These are phyloP conservation scores for Populus hybrid DNA, from an alignment of 441 rosid species.

Conservation along the genomic window DNA sequence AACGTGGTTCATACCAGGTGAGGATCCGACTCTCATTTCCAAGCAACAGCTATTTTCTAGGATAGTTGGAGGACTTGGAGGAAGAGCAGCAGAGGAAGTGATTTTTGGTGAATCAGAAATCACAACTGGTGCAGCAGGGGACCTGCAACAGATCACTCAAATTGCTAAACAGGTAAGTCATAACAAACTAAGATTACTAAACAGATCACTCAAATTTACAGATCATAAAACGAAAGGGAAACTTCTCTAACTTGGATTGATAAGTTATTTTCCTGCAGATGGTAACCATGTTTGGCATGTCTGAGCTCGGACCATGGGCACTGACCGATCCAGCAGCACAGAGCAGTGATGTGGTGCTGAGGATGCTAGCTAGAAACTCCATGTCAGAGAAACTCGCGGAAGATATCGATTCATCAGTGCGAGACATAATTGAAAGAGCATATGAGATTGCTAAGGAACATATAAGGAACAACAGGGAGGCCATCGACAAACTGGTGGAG, in stretches of 20 bases:
- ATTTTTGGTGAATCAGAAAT: conserved; percentile 68
- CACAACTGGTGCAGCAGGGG: conserved; percentile 73
- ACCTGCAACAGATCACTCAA: conserved; percentile 62
- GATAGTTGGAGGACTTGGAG: conserved; percentile 76
- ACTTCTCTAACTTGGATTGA: not conserved
- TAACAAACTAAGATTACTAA: not conserved
- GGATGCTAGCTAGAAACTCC: conserved; percentile 64
- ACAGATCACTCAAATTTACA: not conserved
- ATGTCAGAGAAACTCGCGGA: conserved; percentile 71
- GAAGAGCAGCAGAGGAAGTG: conserved; percentile 70
- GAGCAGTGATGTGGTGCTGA: conserved; percentile 56
- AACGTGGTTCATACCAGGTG: conserved; percentile 65
- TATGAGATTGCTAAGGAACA: conserved; percentile 59
- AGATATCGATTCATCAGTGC: conserved; percentile 54
- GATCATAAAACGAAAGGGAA: no score
- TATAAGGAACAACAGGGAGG: conserved; percentile 53
- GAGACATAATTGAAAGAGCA: conserved; percentile 45
- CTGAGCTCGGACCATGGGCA: conserved; percentile 71
- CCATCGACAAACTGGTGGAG: conserved; percentile 75
- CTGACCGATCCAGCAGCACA: conserved; percentile 53
- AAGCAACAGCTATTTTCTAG: conserved; percentile 60
- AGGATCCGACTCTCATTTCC: conserved; percentile 60
- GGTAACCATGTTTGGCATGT: conserved; percentile 82
- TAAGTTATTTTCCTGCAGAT: conserved; percentile 34
- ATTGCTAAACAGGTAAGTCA: conserved; percentile 59